Conservation (phyloP, 2,329 filamentous ascomycete species). For the Calcarisporium arbuscula region DNA sequence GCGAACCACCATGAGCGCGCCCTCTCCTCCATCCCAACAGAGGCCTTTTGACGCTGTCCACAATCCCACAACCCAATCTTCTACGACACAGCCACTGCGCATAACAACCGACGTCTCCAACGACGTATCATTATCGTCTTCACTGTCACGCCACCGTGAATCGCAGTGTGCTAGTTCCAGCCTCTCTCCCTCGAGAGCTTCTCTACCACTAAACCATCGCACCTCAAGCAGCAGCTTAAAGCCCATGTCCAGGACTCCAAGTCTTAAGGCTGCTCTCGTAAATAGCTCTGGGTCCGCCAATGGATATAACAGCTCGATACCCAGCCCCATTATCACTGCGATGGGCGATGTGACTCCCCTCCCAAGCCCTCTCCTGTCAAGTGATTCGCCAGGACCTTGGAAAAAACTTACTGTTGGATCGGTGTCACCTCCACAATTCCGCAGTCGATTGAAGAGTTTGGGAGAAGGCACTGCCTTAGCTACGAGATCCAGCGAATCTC, state of each 20-base stretch:
- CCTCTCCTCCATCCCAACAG: constrained; percentile 24
- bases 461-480: constrained; percentile 37
- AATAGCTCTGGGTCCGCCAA: constrained; percentile 44
- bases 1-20: constrained; percentile 21
- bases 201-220: constrained; percentile 20
- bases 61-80: background rate
- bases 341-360: constrained; percentile 75
- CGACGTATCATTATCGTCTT: constrained; percentile 11
- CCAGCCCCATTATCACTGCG: constrained; percentile 67
- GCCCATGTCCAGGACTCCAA: constrained; percentile 53
- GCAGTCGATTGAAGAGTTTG: constrained; percentile 16
- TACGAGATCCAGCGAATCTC: constrained; percentile 44
- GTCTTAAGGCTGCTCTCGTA: constrained; percentile 50
- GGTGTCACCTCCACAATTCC: constrained; percentile 31
- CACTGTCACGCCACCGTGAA: constrained; percentile 19
- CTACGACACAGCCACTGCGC: constrained; percentile 1
- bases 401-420: constrained; percentile 44
- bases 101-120: background rate
- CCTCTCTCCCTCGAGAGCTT: constrained; percentile 22
- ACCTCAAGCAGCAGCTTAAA: constrained; percentile 30
- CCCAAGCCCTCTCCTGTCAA: constrained; percentile 64
- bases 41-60: constrained; percentile 3
- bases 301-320: constrained; percentile 59
- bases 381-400: constrained; percentile 63
- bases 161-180: constrained; percentile 28